Percentiles rank a stretch among this genome's conserved stretches.
phyloP scores from a whole-genome alignment of 305 asterid species.

The Fraxinus angustifolia region DNA sequence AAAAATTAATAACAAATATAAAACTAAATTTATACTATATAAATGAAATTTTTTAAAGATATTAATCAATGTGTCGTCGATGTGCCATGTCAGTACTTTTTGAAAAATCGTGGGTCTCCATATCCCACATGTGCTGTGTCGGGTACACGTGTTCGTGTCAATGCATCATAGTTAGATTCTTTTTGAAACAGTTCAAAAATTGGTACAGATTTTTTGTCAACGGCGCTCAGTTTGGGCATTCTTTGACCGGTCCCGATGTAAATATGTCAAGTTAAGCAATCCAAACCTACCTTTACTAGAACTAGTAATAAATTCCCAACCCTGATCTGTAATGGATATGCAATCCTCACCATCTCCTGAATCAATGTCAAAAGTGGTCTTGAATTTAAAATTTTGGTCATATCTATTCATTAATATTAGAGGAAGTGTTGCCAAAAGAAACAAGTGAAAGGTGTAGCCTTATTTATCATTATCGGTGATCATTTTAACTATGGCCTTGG shows the following conservation, averaged over 20 bases:
- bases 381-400: not conserved
- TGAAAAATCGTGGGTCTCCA: not conserved
- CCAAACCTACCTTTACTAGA: not conserved
- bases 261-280: not conserved
- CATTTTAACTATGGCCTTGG: not conserved
- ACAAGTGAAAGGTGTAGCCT: not conserved
- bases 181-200: not conserved
- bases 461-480: not conserved
- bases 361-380: not conserved
- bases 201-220: not conserved
- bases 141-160: no score
- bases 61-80: not conserved
- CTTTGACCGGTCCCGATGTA: not conserved
- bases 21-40: no score
- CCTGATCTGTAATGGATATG: not conserved
- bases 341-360: not conserved
- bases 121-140: not conserved
- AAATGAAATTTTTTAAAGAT: not conserved
- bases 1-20: not conserved
- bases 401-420: not conserved
- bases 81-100: not conserved
- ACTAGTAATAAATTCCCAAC: not conserved
- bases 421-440: not conserved
- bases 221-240: not conserved
- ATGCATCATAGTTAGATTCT: not conserved